phyloP scores from a whole-genome alignment of 2,329 filamentous ascomycete genomes.

The Hymenoscyphus fructigenus region DNA sequence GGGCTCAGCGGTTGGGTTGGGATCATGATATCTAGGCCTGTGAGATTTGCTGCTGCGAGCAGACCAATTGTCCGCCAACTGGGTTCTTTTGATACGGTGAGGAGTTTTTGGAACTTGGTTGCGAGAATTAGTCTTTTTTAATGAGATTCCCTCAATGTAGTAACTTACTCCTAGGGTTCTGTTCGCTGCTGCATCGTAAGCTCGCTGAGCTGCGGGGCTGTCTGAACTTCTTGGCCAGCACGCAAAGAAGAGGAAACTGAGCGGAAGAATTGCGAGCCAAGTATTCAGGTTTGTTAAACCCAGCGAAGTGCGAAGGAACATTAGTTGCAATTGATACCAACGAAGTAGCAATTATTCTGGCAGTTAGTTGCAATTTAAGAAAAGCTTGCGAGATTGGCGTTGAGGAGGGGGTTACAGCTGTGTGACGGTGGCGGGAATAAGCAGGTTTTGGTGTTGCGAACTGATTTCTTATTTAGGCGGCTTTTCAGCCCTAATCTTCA shows the following conservation, averaged over 20 bases:
- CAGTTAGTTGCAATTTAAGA: too few species aligned
- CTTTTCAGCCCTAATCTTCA: too few species aligned
- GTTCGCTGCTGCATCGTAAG: neutral
- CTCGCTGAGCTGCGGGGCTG: neutral
- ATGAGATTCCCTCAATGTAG: too few species aligned
- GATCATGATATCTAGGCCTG: neutral
- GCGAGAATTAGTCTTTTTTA: neutral
- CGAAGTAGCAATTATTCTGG: too few species aligned
- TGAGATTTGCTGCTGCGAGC: neutral
- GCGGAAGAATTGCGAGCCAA: neutral
- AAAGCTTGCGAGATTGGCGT: too few species aligned
- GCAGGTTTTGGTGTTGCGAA: too few species aligned
- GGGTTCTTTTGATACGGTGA: neutral
- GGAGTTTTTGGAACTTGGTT: neutral
- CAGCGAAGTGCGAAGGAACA: too few species aligned
- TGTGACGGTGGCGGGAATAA: too few species aligned
- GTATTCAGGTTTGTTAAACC: too few species aligned
- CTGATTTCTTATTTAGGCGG: too few species aligned
- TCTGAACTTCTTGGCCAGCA: neutral
- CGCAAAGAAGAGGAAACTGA: neutral
- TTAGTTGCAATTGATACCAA: too few species aligned
- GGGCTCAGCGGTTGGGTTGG: neutral
- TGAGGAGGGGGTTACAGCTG: too few species aligned
- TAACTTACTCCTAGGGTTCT: neutral
- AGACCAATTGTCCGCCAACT: neutral